Conservation (phyloP, 306 rosid species). For the Phaseolus lunatus region DNA sequence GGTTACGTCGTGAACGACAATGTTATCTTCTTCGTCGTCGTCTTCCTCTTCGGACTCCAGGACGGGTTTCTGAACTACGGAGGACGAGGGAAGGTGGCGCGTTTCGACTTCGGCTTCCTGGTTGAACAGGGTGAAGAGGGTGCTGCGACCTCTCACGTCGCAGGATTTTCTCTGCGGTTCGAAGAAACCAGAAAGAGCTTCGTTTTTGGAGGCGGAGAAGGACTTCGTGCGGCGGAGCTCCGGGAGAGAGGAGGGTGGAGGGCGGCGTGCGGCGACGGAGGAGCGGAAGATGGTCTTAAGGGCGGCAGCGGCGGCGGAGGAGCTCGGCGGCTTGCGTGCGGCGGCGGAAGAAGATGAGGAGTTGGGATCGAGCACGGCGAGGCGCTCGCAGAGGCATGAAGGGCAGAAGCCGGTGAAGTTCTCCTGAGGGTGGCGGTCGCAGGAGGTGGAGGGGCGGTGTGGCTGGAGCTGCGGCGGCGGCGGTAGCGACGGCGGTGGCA, state of each 20-base stretch:
- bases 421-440: slow-evolving; percentile 86
- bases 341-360: slow-evolving; percentile 64
- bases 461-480: slow-evolving; percentile 54
- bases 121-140: slow-evolving; percentile 73
- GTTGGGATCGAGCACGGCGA: slow-evolving; percentile 82
- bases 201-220: slow-evolving; percentile 95
- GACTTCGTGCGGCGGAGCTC: slow-evolving; percentile 98
- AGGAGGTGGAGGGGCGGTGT: slow-evolving; percentile 82
- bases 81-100: slow-evolving; percentile 54
- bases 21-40: neutral
- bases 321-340: slow-evolving; percentile 59
- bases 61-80: slow-evolving; percentile 61
- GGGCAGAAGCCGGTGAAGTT: slow-evolving; percentile 97
- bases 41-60: slow-evolving; percentile 62
- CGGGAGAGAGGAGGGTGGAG: slow-evolving; percentile 58
- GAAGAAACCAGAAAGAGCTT: slow-evolving; percentile 76
- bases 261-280: slow-evolving; percentile 39
- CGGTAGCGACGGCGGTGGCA: neutral
- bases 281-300: slow-evolving; percentile 87
- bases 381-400: slow-evolving; percentile 99
- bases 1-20: slow-evolving; percentile 27
- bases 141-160: slow-evolving; percentile 87
- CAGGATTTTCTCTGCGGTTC: slow-evolving; percentile 96
- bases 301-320: slow-evolving; percentile 93
- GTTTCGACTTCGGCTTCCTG: slow-evolving; percentile 55